Evolutionary conservation across 2,329 filamentous ascomycete species (phyloP), one percentile per base, ranked within the genome.

Genomic region (Lachnellula hyalina): DNA sequence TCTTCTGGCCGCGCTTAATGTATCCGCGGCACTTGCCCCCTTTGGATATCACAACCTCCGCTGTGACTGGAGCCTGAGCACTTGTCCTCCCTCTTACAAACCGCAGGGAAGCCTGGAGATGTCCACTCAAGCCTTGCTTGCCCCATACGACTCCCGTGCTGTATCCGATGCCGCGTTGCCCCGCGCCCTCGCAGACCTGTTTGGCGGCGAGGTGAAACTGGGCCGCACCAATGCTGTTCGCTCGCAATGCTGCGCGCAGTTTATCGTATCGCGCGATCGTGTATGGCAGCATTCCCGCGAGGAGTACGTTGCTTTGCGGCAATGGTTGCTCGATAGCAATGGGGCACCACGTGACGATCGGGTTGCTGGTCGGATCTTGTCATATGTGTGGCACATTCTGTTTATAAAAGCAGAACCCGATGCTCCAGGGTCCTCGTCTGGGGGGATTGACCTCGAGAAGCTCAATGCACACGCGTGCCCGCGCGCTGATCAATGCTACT

Each of bases 191-290:
- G 65, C 57, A 6, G 52, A 63, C 2, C 49, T 75, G 5, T 75
- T 72, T 52, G 69, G 69, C 17, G 67, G 65, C 12, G 68, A 70
- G n/a, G 70, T 71, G 45, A 65, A 70, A 14, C 61, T 77, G 53
- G 72, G 73, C 61, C 59, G 74, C 60, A 65, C 70, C 67, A 64
- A 77, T 72, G 63, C 74, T 54, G 36, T 78, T 58, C 63, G 75
- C 53, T 69, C 74, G 44, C 74, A 79, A 65, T 83, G 80, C 63
- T 82, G 79, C 67, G 79, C 79, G 11, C 80, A 81, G 58, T 83
- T 82, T 63, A 77, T 75, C 12, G 78, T 81, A 21, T 71, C 74
- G 3, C 68, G 75, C 5, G 71, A 76, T 12, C 70, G 72, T 17
- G 73, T 82, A 17, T 74, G 72, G 66, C 73, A 75, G 55, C 77